phyloP scores from a whole-genome alignment of 2,329 filamentous ascomycete species.

The Aspergillus sp. region DNA sequence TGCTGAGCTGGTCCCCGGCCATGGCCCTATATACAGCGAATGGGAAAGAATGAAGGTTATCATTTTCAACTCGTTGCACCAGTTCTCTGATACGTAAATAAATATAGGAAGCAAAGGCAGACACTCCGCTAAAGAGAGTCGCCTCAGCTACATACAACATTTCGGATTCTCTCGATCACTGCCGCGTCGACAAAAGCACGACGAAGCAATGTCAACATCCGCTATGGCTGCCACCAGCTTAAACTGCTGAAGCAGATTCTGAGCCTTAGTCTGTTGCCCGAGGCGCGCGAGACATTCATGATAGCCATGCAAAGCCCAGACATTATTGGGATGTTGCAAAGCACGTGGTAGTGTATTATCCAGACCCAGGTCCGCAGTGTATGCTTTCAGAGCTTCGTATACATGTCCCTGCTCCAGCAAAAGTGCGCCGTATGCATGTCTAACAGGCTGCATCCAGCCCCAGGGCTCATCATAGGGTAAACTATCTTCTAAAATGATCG shows the following conservation, averaged over 20 bases:
- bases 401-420: conserved; percentile 55
- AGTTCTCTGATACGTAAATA: too few relatives aligned
- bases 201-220: conserved; percentile 50
- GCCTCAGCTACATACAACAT: too few relatives aligned
- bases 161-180: too few relatives aligned
- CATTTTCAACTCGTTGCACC: too few relatives aligned
- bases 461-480: conserved; percentile 65
- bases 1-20: too few relatives aligned
- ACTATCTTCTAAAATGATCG: conserved; percentile 52
- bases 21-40: too few relatives aligned
- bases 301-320: conserved; percentile 65
- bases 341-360: conserved; percentile 51
- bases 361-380: conserved; percentile 53
- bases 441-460: conserved; percentile 67
- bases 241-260: conserved; percentile 39
- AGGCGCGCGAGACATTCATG: conserved; percentile 57
- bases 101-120: too few relatives aligned
- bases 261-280: conserved; percentile 40
- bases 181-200: conserved; percentile 46
- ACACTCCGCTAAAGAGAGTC: too few relatives aligned
- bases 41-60: too few relatives aligned
- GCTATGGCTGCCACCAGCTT: conserved; percentile 46
- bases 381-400: conserved; percentile 47
- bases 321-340: conserved; percentile 59
- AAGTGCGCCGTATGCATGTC: conserved; percentile 62